A percentile compares a stretch with the other conserved stretches of the same genome.
phyloP scores from a whole-genome alignment of 306 rosid species.

The Coriaria nepalensis region DNA sequence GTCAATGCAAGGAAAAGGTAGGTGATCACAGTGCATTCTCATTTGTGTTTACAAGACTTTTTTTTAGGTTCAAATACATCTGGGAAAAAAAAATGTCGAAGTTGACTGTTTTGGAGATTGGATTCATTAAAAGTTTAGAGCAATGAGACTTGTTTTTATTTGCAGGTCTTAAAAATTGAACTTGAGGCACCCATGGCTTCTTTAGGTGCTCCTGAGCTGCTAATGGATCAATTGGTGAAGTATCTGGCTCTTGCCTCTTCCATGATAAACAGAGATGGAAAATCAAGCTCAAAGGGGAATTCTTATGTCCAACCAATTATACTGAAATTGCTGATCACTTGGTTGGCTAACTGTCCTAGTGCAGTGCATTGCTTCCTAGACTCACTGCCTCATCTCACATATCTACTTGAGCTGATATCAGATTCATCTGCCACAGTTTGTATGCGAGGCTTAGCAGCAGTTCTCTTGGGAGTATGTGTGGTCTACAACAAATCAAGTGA shows the following conservation, averaged over 20 bases:
- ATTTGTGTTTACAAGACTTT: no score
- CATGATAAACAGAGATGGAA: conserved; percentile 61
- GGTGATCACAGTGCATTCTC: conserved; percentile 12
- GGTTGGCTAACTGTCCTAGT: conserved; percentile 74
- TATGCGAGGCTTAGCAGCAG: conserved; percentile 67
- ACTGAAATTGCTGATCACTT: conserved; percentile 66
- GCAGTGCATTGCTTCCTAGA: conserved; percentile 87
- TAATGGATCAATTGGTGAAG: conserved; percentile 76
- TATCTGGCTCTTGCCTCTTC: conserved; percentile 79
- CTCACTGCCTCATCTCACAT: conserved; percentile 81
- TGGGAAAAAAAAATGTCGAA: no score
- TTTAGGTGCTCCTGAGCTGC: conserved; percentile 71
- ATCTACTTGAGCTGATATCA: conserved; percentile 71
- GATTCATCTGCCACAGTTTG: conserved; percentile 60
- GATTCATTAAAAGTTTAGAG: neutral
- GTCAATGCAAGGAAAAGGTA: conserved; percentile 92
- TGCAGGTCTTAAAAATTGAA: conserved; percentile 69
- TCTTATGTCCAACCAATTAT: conserved; percentile 53
- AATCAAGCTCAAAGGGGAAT: conserved; percentile 33
- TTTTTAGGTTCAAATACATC: no score
- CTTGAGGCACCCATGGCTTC: conserved; percentile 68
- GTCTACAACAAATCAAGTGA: conserved; percentile 66
- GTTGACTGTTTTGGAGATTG: no score
- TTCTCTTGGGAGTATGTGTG: conserved; percentile 86
- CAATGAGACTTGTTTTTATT: neutral